A percentile compares a stretch with the other conserved stretches of the same genome.
These are phyloP conservation scores for Syzygium oleosum DNA, from an alignment of 345 rosid species.

Conservation along the genomic window DNA sequence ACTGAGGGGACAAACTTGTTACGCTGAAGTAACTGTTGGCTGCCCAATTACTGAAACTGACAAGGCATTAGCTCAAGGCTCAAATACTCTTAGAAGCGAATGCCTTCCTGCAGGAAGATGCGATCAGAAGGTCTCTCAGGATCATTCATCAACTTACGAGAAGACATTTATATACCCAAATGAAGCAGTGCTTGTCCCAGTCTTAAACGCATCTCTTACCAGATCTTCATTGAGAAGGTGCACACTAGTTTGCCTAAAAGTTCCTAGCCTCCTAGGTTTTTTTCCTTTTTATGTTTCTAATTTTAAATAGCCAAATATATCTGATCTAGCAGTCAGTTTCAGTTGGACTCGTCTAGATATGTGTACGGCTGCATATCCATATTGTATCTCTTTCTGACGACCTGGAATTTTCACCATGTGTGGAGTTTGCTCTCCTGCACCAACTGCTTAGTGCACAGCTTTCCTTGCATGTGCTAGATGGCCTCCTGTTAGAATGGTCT, in stretches of 20 bases:
- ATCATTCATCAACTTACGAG: conserved; percentile 28
- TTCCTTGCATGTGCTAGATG: not conserved
- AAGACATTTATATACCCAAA: conserved; percentile 80
- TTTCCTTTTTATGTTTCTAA: not conserved
- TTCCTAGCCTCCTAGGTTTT: not conserved
- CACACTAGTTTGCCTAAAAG: not conserved
- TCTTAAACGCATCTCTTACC: conserved; percentile 73
- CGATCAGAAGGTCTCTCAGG: conserved; percentile 43
- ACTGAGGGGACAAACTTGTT: conserved; percentile 60
- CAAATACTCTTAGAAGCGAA: conserved; percentile 46
- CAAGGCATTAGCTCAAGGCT: conserved; percentile 30
- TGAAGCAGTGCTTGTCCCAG: conserved; percentile 90
- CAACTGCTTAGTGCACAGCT: not conserved
- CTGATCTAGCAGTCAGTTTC: not conserved
- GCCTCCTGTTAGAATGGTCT: not conserved
- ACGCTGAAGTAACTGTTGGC: conserved; percentile 85
- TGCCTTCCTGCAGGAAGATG: conserved; percentile 45
- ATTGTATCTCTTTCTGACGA: not conserved
- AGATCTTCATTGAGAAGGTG: conserved; percentile 89
- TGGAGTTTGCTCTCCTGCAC: not conserved
- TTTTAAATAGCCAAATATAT: not conserved
- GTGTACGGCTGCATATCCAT: not conserved
- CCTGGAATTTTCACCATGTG: not conserved
- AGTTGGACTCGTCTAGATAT: not conserved
- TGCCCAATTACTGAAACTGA: conserved; percentile 41